phyloP scores from a whole-genome alignment of 2,329 filamentous ascomycete genomes.

The Monosporascus cannonballus region DNA sequence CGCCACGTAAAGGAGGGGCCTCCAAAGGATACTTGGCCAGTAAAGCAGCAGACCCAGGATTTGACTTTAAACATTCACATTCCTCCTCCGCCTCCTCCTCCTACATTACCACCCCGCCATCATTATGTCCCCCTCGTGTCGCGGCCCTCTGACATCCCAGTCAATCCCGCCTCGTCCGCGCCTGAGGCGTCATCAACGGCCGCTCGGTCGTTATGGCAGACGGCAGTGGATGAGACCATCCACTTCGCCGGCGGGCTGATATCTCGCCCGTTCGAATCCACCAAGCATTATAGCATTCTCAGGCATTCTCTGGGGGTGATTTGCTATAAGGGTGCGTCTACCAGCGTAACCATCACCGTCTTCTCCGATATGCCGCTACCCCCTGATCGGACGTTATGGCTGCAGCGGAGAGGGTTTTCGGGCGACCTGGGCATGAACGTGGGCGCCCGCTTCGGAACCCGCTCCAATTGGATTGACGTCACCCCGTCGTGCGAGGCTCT shows the following conservation, averaged over 20 bases:
- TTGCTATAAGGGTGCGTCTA: conserved; percentile 60
- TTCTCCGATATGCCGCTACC: conserved; percentile 55
- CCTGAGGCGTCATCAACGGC: conserved; percentile 1
- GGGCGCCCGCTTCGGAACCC: conserved; percentile 55
- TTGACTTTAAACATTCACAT: conserved; percentile 4
- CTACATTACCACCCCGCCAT: conserved; percentile 5
- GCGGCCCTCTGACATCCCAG: conserved; percentile 9
- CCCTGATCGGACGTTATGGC: conserved; percentile 53
- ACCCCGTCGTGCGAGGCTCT: conserved; percentile 49
- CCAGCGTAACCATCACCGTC: conserved; percentile 58
- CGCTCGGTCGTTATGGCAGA: conserved; percentile 35
- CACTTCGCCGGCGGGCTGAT: conserved; percentile 62
- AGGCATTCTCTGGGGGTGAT: conserved; percentile 59
- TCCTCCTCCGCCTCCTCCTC: conserved; percentile 4
- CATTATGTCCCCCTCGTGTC: conserved; percentile 13
- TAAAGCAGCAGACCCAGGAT: neutral
- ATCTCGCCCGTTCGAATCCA: conserved; percentile 57
- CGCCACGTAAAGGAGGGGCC: neutral
- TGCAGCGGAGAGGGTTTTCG: conserved; percentile 62
- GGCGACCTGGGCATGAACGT: conserved; percentile 63
- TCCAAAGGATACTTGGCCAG: neutral
- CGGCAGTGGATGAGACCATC: conserved; percentile 50
- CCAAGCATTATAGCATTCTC: conserved; percentile 59
- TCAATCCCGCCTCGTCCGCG: conserved; percentile 3
- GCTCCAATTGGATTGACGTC: conserved; percentile 59